phyloP scores from a whole-genome alignment of 1,284 basidiomycete species.

The Pascua guehoae region DNA sequence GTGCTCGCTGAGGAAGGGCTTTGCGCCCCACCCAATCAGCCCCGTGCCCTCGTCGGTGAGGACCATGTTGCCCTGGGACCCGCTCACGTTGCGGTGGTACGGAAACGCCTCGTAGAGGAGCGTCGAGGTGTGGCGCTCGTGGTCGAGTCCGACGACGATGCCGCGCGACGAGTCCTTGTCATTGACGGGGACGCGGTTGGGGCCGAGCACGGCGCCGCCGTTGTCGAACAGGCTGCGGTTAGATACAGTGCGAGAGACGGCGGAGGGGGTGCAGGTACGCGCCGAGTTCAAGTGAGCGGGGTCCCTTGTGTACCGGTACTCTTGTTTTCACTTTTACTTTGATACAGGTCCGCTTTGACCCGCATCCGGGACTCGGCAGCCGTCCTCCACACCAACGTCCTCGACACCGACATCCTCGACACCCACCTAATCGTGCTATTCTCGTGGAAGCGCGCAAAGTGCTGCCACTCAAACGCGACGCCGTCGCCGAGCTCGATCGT shows the following conservation, averaged over 20 bases:
- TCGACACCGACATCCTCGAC: too few relatives aligned
- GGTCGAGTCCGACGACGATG: slow-evolving; percentile 29
- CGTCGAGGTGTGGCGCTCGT: neutral
- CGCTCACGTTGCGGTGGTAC: slow-evolving; percentile 20
- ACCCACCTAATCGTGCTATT: slow-evolving; percentile 14
- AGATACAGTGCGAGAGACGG: too few relatives aligned
- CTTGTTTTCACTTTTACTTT: too few relatives aligned
- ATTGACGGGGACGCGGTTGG: slow-evolving; percentile 10
- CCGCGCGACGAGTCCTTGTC: slow-evolving; percentile 25
- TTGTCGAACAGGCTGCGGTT: slow-evolving; percentile 35
- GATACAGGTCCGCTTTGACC: too few relatives aligned
- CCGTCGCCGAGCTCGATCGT: slow-evolving; percentile 25
- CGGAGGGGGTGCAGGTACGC: too few relatives aligned
- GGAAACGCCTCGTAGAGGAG: slow-evolving; percentile 19
- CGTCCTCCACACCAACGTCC: too few relatives aligned
- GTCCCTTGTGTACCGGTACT: too few relatives aligned
- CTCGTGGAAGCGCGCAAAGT: slow-evolving; percentile 30
- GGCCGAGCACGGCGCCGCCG: slow-evolving; percentile 18
- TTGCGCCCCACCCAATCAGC: slow-evolving; percentile 25
- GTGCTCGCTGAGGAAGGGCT: slow-evolving; percentile 27
- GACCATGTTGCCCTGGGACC: slow-evolving; percentile 29
- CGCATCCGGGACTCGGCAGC: too few relatives aligned
- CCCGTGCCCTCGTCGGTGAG: neutral
- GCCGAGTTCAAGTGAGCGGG: too few relatives aligned
- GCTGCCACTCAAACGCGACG: slow-evolving; percentile 29